A percentile compares a stretch with the other conserved stretches of the same genome.
These are phyloP conservation scores for Omphalotus guepiniiformis DNA, from an alignment of 768 basidiomycete genomes.

Conservation along the genomic window DNA sequence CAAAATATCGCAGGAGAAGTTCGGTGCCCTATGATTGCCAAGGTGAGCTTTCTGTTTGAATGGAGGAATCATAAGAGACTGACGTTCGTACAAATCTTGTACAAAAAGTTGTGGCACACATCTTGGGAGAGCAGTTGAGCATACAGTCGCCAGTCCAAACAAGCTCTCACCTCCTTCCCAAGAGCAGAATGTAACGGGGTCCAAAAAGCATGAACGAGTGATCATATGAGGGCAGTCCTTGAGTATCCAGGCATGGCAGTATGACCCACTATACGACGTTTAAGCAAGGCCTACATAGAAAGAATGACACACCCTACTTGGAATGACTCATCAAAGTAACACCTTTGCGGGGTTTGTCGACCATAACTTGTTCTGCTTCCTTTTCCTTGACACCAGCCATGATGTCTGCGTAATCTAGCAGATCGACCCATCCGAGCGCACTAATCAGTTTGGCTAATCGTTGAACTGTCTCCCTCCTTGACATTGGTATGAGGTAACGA, in stretches of 20 bases:
- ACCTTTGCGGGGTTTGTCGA: constrained; percentile 38
- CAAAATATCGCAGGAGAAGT: constrained; percentile 82
- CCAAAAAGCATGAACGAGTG: constrained; percentile 80
- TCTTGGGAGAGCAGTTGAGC: no score
- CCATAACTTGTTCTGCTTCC: no score
- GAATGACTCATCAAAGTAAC: constrained; percentile 85
- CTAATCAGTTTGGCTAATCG: constrained; percentile 53
- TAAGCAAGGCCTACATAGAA: constrained; percentile 8
- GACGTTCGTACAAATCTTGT: constrained; percentile 63
- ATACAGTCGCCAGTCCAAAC: no score
- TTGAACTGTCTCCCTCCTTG: constrained; percentile 53
- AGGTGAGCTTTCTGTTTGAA: constrained; percentile 2
- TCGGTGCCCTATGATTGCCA: constrained; percentile 60
- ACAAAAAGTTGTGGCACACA: constrained; percentile 89
- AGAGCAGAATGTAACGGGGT: constrained; percentile 85
- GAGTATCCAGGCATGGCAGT: constrained; percentile 85
- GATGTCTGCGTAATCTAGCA: no score
- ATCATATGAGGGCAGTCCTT: constrained; percentile 71
- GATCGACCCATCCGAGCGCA: constrained; percentile 60
- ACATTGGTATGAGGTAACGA: constrained; percentile 65
- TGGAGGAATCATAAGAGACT: constrained; percentile 20
- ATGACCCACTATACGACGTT: constrained; percentile 56
- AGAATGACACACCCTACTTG: constrained; percentile 48
- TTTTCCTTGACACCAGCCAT: no score
- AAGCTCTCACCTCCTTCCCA: constrained; percentile 85